Base-by-base conservation (phyloP, 2,329 filamentous ascomycete species). In the Emergomyces africanus region DNA sequence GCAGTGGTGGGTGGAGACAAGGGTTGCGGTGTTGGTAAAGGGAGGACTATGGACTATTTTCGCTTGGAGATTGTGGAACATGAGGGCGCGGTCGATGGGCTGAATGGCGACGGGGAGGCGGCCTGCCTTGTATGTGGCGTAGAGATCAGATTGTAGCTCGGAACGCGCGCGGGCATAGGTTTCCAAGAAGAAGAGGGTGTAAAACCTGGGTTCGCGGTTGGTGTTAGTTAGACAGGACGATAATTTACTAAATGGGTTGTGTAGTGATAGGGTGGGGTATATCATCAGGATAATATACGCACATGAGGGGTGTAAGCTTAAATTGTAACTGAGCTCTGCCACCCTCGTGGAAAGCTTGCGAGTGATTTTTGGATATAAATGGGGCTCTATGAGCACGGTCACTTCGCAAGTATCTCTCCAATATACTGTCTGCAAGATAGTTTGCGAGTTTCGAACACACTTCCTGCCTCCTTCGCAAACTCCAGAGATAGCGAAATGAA, bases 1-100 rank as follows among this genome's bases (percentile, higher is more conserved):
- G 60, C 72, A 75, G 59, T 76, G 74, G 54, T 76, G 72, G 20
- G 73, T 74, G 12, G 72, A 70, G 60, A 76, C 65, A 20, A 76
- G 66, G 4, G 72, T 72, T 9, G 67, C 58, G 2, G 70, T 73
- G 58, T 75, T 66, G 44, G 69, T 74, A 59, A 76, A 76, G 9
- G 74, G 74, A 20, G 73, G 72, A 20, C 68, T 66, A 61, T 66
- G 69, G 42, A 76, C 65, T 33, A 76, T 75, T 57, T 66, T 64
- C 30, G 65, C 65, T 60, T 76, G 74, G 23, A 75, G 59, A 9
- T 69, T 64, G 39, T 66, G 67, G 60, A 75, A 74, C 67, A 74
- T 72, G 14, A 61, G 58, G 58, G 66, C 68, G 53, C 74, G 72
- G 50, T 69, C 60, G 48, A 67, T 51, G 18, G 68, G 67, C 18